Base-by-base conservation (phyloP, 2,329 filamentous ascomycete genomes). In the Penicillium brevicompactum region DNA sequence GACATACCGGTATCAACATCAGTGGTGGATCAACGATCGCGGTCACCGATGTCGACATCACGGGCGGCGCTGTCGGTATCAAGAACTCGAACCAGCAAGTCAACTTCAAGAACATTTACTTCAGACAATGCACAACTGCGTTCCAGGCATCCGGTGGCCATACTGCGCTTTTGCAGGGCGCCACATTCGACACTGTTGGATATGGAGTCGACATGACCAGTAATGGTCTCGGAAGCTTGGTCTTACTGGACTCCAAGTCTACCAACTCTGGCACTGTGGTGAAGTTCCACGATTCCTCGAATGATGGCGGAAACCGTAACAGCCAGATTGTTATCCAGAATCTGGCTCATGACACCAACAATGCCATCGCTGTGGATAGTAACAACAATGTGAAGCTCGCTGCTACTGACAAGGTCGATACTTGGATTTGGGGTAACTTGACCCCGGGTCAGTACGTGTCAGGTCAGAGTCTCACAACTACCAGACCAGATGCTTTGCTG, bases 111-210 rank as follows among this genome's bases (percentile, higher is more conserved):
- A 69, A 74, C 1, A 69, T 77, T 34, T 81, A 75, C 64, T 88
- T 86, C 72, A 82, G 77, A 55, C 87, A 87, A 62, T 88, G 86
- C 65, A 81, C 80, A 2, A 79, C 77, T 2, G 68, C 74, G 0
- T 76, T 87, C 43, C 18, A 49, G 47, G 76, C 74, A 1, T 75
- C 59, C 1, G 64, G 61, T 14, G 65, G 64, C 8, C 57, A 51
- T 6, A 63, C 58, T 13, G 55, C 57, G 13, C 52, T 66, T 24
- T 51, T 64, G 14, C 58, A 64, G 18, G 57, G 57, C 6, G 64
- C 56, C 18, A 59, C 46, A 7, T 70, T 70, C 21, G 60, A 65
- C 18, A 64, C 56, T 5, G 61, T 49, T 31, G 57, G 52, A n/a
- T 45, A 46, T 9, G 63, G 63, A 40, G 59, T 67, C 30, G 59